phyloP scores from a whole-genome alignment of 1,284 basidiomycete species.

The Ganoderma resinaceum region DNA sequence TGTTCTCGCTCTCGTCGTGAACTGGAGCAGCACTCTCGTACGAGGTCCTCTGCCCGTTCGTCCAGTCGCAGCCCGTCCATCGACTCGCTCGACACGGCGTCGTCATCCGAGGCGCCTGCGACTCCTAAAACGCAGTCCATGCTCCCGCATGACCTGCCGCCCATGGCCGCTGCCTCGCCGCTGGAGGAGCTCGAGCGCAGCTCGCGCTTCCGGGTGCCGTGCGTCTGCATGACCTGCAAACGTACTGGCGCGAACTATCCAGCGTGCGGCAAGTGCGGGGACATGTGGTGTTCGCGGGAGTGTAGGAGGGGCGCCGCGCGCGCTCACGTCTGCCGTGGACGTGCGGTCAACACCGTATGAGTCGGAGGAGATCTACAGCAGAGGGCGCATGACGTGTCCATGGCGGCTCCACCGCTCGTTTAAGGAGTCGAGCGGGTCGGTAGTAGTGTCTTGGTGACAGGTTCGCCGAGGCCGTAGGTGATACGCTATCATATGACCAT shows the following conservation, averaged over 20 bases:
- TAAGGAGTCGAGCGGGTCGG: neutral
- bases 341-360: conserved; percentile 13
- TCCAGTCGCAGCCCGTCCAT: conserved; percentile 37
- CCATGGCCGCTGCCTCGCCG: conserved; percentile 52
- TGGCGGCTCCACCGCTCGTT: neutral
- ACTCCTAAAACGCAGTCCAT: conserved; percentile 35
- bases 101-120: conserved; percentile 36
- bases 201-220: conserved; percentile 56
- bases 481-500: conserved; percentile 14
- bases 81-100: conserved; percentile 40
- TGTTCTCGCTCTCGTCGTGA: conserved; percentile 10
- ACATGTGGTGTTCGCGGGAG: conserved; percentile 73
- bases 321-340: conserved; percentile 53
- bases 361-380: neutral
- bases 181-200: conserved; percentile 60
- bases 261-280: conserved; percentile 66
- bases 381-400: neutral
- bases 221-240: conserved; percentile 62
- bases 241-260: conserved; percentile 68
- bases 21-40: conserved; percentile 18
- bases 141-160: conserved; percentile 27
- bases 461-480: conserved; percentile 1
- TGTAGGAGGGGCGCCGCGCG: conserved; percentile 56
- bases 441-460: conserved; percentile 12
- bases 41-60: conserved; percentile 22